phyloP scores from a whole-genome alignment of 1,284 basidiomycete species.

The Wallemia ichthyophaga region DNA sequence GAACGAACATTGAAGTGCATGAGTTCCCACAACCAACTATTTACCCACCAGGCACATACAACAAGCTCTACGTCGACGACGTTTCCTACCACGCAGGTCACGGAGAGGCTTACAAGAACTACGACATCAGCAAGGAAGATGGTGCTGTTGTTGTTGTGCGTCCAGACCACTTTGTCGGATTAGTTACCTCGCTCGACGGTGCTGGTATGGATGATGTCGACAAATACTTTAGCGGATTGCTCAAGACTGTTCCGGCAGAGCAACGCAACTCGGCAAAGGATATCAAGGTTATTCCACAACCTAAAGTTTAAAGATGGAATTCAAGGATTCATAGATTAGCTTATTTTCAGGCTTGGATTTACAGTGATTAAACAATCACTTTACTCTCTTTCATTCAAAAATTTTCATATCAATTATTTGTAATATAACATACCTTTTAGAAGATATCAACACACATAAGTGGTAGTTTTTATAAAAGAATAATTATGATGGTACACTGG shows the following conservation, averaged over 20 bases:
- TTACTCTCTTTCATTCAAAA: no score
- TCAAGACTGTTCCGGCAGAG: background rate
- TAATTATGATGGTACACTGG: no score
- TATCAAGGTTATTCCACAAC: background rate
- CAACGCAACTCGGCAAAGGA: background rate
- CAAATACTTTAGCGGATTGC: background rate
- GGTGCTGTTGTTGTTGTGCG: constrained; percentile 14
- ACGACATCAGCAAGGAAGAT: constrained; percentile 13
- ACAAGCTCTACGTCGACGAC: constrained; percentile 12
- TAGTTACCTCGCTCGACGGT: constrained; percentile 7
- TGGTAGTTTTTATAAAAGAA: no score
- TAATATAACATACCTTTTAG: no score
- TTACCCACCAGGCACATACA: constrained; percentile 5
- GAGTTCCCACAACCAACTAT: constrained; percentile 5
- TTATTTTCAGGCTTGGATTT: background rate
- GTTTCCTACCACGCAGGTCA: constrained; percentile 12
- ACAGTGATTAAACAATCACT: no score
- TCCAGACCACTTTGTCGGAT: constrained; percentile 14
- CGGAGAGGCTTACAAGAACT: constrained; percentile 14
- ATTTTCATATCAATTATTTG: no score
- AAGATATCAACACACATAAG: no score
- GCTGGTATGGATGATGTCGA: constrained; percentile 5
- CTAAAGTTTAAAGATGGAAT: background rate
- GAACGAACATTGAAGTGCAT: constrained; percentile 6
- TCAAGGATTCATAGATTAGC: background rate